Conservation (phyloP, 2,329 filamentous ascomycete species). For the Penicillium sp. region DNA sequence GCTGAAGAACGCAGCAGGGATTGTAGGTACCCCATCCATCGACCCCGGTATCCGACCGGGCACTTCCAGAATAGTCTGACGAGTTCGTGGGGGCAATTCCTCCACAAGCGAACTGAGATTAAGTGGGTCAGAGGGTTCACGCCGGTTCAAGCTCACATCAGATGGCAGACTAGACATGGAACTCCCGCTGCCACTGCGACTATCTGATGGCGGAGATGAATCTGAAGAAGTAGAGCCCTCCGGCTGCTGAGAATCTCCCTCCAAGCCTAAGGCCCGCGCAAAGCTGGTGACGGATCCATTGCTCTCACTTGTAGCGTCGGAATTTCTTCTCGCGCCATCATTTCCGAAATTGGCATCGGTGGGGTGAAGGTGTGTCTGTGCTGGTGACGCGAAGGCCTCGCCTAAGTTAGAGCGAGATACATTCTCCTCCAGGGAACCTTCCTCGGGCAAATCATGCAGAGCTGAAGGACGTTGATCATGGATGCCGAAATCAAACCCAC, state of each 20-base stretch:
- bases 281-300: slow-evolving; percentile 40
- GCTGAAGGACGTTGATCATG: slow-evolving; percentile 14
- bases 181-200: slow-evolving; percentile 58
- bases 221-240: slow-evolving; percentile 66
- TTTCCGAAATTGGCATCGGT: slow-evolving; percentile 12
- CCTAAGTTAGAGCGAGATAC: slow-evolving; percentile 13
- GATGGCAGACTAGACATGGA: slow-evolving; percentile 60
- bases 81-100: slow-evolving; percentile 47
- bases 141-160: slow-evolving; percentile 30
- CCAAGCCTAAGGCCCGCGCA: slow-evolving; percentile 40
- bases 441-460: slow-evolving; percentile 22
- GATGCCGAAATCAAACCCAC: slow-evolving; percentile 33
- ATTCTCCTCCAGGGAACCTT: slow-evolving; percentile 14
- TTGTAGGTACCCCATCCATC: slow-evolving; percentile 30
- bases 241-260: slow-evolving; percentile 64
- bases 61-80: slow-evolving; percentile 21
- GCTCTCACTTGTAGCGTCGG: slow-evolving; percentile 31
- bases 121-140: slow-evolving; percentile 32
- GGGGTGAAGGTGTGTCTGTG: slow-evolving; percentile 22
- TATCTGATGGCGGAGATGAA: slow-evolving; percentile 57
- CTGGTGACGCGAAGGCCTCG: slow-evolving; percentile 19
- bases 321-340: slow-evolving; percentile 22
- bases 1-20: slow-evolving; percentile 31
- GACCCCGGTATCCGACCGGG: slow-evolving; percentile 38
- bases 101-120: slow-evolving; percentile 56